Conservation (phyloP, 2,329 filamentous ascomycete species). For the Claviceps quebecensis region DNA sequence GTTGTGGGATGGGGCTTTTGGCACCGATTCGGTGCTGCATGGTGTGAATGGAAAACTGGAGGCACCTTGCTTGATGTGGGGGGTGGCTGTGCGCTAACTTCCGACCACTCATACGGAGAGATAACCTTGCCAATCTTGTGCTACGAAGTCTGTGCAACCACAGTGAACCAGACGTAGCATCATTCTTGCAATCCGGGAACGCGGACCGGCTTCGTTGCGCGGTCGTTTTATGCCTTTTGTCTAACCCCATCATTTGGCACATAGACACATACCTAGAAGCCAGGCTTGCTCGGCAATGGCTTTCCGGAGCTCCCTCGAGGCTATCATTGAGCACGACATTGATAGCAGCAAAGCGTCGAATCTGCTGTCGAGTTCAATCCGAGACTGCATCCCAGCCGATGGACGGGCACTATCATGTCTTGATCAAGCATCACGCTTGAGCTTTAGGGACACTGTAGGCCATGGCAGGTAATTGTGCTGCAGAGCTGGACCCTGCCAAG, state of each 20-base stretch:
- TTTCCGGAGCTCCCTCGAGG: not conserved
- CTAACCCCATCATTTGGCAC: not conserved
- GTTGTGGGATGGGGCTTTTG: conserved; percentile 1
- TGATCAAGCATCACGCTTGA: not conserved
- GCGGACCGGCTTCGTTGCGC: not conserved
- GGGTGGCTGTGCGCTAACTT: not conserved
- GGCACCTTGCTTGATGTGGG: not conserved
- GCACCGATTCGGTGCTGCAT: not conserved
- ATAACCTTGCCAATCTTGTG: not conserved
- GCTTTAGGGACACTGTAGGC: not conserved
- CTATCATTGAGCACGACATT: not conserved
- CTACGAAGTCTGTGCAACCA: not conserved
- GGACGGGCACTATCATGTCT: not conserved
- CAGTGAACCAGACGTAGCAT: not conserved
- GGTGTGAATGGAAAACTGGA: not conserved
- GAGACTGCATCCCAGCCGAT: too few relatives aligned
- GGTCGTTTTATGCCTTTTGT: not conserved
- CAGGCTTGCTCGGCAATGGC: not conserved
- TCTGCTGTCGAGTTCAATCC: too few relatives aligned
- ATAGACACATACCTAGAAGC: not conserved
- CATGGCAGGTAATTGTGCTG: too few relatives aligned
- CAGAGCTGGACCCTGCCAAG: not conserved
- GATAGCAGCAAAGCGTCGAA: not conserved
- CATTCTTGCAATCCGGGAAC: too few relatives aligned
- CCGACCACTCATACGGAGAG: not conserved